Evolutionary conservation across 2,329 filamentous ascomycete genomes (phyloP), one percentile per base, ranked within the genome.

Genomic region (Penicillium sp.): DNA sequence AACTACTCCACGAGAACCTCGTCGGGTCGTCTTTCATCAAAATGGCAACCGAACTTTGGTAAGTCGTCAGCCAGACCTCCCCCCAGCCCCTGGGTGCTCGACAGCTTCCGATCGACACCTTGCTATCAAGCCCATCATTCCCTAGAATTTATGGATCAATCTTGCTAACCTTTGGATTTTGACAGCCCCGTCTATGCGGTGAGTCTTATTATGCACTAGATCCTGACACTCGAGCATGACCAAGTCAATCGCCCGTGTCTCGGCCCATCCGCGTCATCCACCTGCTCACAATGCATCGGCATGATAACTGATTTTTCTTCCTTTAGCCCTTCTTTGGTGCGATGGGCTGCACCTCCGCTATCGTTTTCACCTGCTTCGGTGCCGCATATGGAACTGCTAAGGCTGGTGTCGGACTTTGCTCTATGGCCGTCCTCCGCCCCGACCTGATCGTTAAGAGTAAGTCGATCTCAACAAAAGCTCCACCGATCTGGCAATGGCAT

Each of bases 381-480:
- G 94, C 94, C 74, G 92, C 94, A 69, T 99, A 97, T 82, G 94
- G 94, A 80, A 99, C 94, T 70, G 94, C 94, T 77, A 99, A 99
- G 87, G 96, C 94, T 74, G 94, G 94, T 83, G 94, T 97, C 70
- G 94, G 94, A 86, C 96, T 99, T 75, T 91, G 91, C 68, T 91
- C 93, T 70, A 97, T 97, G 90, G 93, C 93, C 89, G 93, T 97
- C 72, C 87, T 99, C 70, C 86, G 94, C 79, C 94, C 94, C 77
- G 94, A 99, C 79, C 83, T 97, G 79, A 97, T 97, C 78, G 93
- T 99, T 78, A 97, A 97, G 89, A 97, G 94, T 97, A 89, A 74
- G 92, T 80, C 29, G 47, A 55, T 35, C 52, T 51, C 23, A 17
- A 21, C 47, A n/a, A 44, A 13, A 19, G 8, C n/a, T 39, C 17